phyloP scores from a whole-genome alignment of 352 stramenopile genomes.

The Phytopythium helicoides region DNA sequence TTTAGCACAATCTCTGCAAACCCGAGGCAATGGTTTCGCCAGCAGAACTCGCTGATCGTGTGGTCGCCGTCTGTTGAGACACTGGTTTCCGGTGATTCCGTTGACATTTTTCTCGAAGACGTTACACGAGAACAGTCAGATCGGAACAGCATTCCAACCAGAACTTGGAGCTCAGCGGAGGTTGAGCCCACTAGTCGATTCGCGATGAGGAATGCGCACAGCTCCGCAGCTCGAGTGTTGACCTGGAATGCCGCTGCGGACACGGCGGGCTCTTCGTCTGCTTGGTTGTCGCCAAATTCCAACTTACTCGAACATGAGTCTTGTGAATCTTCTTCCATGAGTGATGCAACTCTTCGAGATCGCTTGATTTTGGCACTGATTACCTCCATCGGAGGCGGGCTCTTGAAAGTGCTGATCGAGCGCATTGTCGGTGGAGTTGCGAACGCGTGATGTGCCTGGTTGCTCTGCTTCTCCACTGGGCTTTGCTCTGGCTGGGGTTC shows the following conservation, averaged over 20 bases:
- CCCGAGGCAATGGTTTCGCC: constrained; percentile 22
- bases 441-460: constrained; percentile 7
- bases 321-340: constrained; percentile 3
- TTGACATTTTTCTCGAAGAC: neutral
- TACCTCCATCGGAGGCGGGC: constrained; percentile 4
- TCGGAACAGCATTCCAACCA: constrained; percentile 38
- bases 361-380: constrained; percentile 15
- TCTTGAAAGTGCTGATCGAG: neutral
- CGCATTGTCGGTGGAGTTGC: constrained; percentile 2
- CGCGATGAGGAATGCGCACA: constrained; percentile 53
- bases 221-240: constrained; percentile 41
- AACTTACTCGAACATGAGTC: constrained; percentile 9
- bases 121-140: constrained; percentile 15
- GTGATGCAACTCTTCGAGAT: constrained; percentile 4
- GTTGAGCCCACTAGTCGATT: constrained; percentile 42
- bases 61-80: neutral
- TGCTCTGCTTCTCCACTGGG: constrained; percentile 5
- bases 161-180: constrained; percentile 37
- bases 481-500: neutral
- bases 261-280: neutral
- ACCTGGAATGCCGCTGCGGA: constrained; percentile 8
- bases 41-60: constrained; percentile 42
- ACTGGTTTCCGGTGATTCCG: neutral
- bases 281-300: neutral
- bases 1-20: constrained; percentile 43